Percentiles rank a stretch among this genome's conserved stretches.
Evolutionary conservation across 306 rosid species (phyloP).

Genomic region (Cajanus cajan): DNA sequence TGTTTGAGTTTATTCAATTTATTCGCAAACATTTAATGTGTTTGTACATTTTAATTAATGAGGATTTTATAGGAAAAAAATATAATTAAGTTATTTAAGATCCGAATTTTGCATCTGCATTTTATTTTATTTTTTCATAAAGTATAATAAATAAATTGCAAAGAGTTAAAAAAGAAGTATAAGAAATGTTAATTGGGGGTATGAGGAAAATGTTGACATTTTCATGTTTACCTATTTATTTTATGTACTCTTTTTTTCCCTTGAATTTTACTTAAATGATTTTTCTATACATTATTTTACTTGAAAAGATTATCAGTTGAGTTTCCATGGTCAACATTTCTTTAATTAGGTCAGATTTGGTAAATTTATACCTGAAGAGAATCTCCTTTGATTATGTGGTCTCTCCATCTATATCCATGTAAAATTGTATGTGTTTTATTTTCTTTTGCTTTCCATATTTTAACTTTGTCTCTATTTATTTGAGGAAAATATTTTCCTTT

Average conservation of each 20-base stretch:
- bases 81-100: background rate
- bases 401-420: background rate
- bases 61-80: constrained; percentile 19
- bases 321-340: background rate
- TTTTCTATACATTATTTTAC: background rate
- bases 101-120: constrained; percentile 23
- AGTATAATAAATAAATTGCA: no score
- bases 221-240: background rate
- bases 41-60: background rate
- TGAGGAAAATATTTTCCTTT: no score
- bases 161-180: no score
- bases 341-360: background rate
- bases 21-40: background rate
- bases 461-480: no score
- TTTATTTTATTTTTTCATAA: background rate
- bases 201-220: constrained; percentile 23
- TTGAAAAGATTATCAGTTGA: background rate
- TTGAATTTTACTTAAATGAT: background rate
- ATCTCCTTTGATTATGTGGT: background rate
- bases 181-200: no score
- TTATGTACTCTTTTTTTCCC: background rate
- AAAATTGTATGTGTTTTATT: background rate
- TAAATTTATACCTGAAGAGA: background rate
- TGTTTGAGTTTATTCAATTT: background rate
- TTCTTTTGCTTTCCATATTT: no score